A percentile compares a stretch with the other conserved stretches of the same genome.
These are phyloP conservation scores for Xylariaceae sp. DNA, from an alignment of 2,329 filamentous ascomycete species.

Conservation along the genomic window DNA sequence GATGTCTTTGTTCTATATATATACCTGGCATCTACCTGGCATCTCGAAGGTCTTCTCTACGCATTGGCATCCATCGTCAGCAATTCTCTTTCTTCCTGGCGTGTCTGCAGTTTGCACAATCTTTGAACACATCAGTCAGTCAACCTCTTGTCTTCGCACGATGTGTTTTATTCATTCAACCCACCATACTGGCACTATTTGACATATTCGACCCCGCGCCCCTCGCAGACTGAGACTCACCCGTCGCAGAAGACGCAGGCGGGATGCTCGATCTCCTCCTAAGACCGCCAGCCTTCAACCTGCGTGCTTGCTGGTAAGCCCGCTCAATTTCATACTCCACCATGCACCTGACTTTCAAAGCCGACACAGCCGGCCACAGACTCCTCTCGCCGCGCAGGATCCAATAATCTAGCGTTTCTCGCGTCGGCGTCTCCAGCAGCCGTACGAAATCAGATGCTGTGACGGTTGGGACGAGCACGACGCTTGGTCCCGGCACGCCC, in stretches of 20 bases:
- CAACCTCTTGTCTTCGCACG: too few species aligned
- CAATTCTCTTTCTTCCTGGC: too few species aligned
- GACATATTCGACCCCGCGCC: not conserved
- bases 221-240: conserved; percentile 7
- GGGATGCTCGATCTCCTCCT: conserved; percentile 39
- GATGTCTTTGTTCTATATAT: too few species aligned
- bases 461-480: conserved; percentile 79
- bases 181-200: too few species aligned
- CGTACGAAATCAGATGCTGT: conserved; percentile 66
- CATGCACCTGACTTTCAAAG: conserved; percentile 73
- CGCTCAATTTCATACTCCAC: conserved; percentile 84
- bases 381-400: conserved; percentile 77
- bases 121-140: too few species aligned
- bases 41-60: too few species aligned
- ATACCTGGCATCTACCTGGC: too few species aligned
- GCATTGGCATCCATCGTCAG: too few species aligned
- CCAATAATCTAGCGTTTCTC: conserved; percentile 75
- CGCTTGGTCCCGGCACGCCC: conserved; percentile 67
- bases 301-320: conserved; percentile 73
- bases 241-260: conserved; percentile 10
- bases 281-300: conserved; percentile 50
- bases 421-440: conserved; percentile 76
- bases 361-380: conserved; percentile 85
- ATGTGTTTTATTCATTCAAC: too few species aligned
- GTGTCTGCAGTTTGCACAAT: too few species aligned